These are phyloP conservation scores for Penicillium macrosclerotiorum DNA, from an alignment of 495 filamentous ascomycete species.

Conservation along the genomic window DNA sequence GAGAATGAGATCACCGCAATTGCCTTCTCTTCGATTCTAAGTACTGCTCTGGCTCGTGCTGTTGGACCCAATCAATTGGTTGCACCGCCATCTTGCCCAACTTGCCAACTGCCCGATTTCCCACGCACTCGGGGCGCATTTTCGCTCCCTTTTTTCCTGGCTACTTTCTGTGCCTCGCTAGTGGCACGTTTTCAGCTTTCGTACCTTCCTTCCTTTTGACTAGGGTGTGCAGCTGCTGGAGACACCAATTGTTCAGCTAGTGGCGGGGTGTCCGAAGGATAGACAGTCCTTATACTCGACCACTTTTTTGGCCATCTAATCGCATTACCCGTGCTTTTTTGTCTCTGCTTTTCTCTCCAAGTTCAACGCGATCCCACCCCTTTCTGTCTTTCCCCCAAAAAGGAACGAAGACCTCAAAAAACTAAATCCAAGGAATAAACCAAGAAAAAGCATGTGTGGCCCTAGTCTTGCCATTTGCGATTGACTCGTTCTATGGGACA, in stretches of 20 bases:
- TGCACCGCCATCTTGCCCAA: slow-evolving; percentile 19
- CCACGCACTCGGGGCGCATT: slow-evolving; percentile 8
- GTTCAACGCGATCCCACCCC: neutral
- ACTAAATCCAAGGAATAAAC: neutral
- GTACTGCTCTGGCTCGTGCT: slow-evolving; percentile 6
- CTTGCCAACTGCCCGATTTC: slow-evolving; percentile 15
- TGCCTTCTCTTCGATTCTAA: slow-evolving; percentile 18
- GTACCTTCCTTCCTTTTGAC: slow-evolving; percentile 9
- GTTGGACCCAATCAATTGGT: slow-evolving; percentile 15
- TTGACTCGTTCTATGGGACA: slow-evolving; percentile 41
- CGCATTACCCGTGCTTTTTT: slow-evolving; percentile 8
- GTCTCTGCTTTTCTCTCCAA: slow-evolving; percentile 1
- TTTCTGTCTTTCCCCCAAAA: slow-evolving; percentile 6
- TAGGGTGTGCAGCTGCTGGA: neutral
- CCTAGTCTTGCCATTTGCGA: slow-evolving; percentile 23
- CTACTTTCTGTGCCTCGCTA: slow-evolving; percentile 6
- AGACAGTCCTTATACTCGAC: slow-evolving; percentile 11
- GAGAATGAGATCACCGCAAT: slow-evolving; percentile 25
- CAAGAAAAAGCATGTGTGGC: slow-evolving; percentile 27
- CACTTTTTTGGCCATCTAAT: neutral
- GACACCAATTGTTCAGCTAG: slow-evolving; percentile 15
- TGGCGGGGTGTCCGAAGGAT: slow-evolving; percentile 6
- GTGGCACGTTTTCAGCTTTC: slow-evolving; percentile 1
- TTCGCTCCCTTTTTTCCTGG: slow-evolving; percentile 8
- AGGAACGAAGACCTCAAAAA: neutral